Evolutionary conservation across 805 yeast species (phyloP), one percentile per base, ranked within the genome.

Genomic region (Suhomyces pyralidae): DNA sequence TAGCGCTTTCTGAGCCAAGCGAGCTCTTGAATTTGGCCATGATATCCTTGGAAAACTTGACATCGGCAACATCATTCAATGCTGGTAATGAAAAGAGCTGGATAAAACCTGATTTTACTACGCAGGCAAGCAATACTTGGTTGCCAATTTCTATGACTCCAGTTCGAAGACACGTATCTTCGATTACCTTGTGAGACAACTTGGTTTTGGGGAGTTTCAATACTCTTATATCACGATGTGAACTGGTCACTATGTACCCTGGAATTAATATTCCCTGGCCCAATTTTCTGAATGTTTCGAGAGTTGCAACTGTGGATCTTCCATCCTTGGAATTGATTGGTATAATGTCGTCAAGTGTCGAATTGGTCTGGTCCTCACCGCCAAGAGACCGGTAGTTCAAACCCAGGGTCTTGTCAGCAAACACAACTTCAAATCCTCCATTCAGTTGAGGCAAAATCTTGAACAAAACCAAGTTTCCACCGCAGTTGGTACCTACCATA

Each of bases 401-500:
- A 15, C 69, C 70, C 14, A 68, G 57, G 1, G 74, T 65, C 49
- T 69, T 73, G 47, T 71, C 85, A 7, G 81, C 73, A 52, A 78
- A 78, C 24, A 77, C 78, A 0, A 83, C 87, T 26, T 73, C 70
- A 62, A 84, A 90, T 0, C 93, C 94, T 5, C 76, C 77, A 45
- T 77, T 68, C 0, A 78, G 71, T 43, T 77, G 79, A 1, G 96
- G 96, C 3, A 84, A 64, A 2, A 92, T 68, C 61, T 84, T 83
- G 68, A 80, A 89, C 0, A 83, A 77, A 25, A 85, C 55, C 10
- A 90, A 62, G 51, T 88, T 73, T 15, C 80, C 87, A 15, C 97
- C 97, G 14, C 71, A 70, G 51, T 82, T 81, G 0, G 97, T 87
- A 22, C 98, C 98, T 10, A 85, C 87, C 22, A 81, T 69, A 69